Evolutionary conservation across 495 filamentous ascomycete genomes (phyloP), one percentile per base, ranked within the genome.

Genomic region (Penicillium roqueforti): DNA sequence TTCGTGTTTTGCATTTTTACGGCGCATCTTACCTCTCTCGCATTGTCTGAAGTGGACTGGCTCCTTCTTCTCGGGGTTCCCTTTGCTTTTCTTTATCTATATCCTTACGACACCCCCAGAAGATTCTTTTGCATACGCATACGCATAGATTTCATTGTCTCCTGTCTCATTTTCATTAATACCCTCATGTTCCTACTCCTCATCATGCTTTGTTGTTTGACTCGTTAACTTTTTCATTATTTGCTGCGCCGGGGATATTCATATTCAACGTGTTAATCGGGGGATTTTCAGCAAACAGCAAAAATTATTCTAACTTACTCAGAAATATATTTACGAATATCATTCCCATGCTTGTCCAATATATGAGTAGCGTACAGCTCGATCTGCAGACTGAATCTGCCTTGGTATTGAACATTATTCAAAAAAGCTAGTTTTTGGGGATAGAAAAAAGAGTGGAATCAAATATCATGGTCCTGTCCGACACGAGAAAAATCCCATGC

Each of bases 21-120:
- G 59, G 61, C 64, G 61, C 46, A 62, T 62, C 44, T 54, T 42
- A 28, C 25, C 18, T 55, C 19, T 56, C 19, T 42, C 31, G 29
- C 51, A 40, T 57, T 58, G 37, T 39, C 53, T 47, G 56, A 63
- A 32, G 51, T 39, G 62, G 59, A 57, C 62, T 57, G 58, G 62
- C 36, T 57, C 54, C 62, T 55, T 54, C 47, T 55, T 49, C 51
- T 39, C 22, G 34, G 38, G 48, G 34, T 36, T 23, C 40, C 49
- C 29, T n/a, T 47, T 43, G 11, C 6, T 13, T 37, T 34, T 26
- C 14, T 46, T 34, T 26, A 18, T 46, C 19, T 19, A 53, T 59
- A 46, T 55, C 47, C 31, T 25, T 26, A 31, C 28, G 23, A 31
- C 58, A 45, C 28, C 1, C 5, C 7, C 19, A 16, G 34, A 52